Evolutionary conservation across 2,329 filamentous ascomycete genomes (phyloP), one percentile per base, ranked within the genome.

Genomic region (Fusarium tuaranense): DNA sequence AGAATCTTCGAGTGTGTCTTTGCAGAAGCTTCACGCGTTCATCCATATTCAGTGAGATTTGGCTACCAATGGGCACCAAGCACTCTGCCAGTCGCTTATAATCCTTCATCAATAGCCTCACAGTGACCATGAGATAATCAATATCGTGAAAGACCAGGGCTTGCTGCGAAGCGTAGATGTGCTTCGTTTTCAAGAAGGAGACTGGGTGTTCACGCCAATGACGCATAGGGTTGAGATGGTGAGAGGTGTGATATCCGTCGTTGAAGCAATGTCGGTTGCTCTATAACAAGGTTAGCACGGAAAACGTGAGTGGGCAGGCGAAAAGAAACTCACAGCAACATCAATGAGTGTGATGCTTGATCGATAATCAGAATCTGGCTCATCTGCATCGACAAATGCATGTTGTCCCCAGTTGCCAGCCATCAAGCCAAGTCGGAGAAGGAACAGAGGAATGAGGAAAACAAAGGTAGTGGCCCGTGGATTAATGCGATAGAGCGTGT

Each of bases 391-490:
- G 8, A 96, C 93, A 73, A 96, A 92, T 2, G 93, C 93, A 80
- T 96, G 94, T 80, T 96, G 94, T 5, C 93, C 94, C 93, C 93
- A 96, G 80, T 96, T 96, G 1, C 94, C 94, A 9, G 94, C 87
- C 94, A 95, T 96, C 72, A 96, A 82, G 0, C 91, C 93, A 20
- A 94, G 76, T 0, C 94, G 88, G 82, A 95, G 87, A 34, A 92
- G 81, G 3, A 89, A 74, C 22, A 95, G 86, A 0, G 94, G 94
- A 2, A 95, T 79, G 1, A 95, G 77, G 32, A 94, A 88, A 0
- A 90, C 90, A 76, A 92, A 94, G 7, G 90, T 78, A 0, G 92
- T 89, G 0, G 93, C 89, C 3, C 84, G 84, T 22, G 86, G 79
- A 80, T 91, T 89, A 58, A 87, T 81, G 8, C 80, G 83, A 68